Percentiles rank a stretch among this genome's conserved stretches.
These are phyloP conservation scores for Blastobotrys indianensis DNA, from an alignment of 1,139 yeast genomes.

Conservation along the genomic window DNA sequence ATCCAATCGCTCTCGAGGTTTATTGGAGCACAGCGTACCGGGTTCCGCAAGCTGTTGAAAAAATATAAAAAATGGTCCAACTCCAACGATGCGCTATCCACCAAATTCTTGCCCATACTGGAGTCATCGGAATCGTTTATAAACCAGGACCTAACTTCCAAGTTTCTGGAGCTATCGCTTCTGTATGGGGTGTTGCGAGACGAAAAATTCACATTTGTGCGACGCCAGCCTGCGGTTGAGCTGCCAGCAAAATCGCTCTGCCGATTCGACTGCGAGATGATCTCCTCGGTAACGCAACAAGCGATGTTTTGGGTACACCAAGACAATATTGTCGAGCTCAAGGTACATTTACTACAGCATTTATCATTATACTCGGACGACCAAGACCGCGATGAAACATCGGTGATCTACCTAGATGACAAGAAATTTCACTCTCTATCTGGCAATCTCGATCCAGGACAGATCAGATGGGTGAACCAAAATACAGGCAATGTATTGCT, in stretches of 20 bases:
- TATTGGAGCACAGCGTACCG: constrained; percentile 73
- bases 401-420: constrained; percentile 34
- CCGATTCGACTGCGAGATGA: constrained; percentile 37
- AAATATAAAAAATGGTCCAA: constrained; percentile 64
- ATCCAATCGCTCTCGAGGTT: constrained; percentile 69
- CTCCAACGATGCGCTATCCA: constrained; percentile 23
- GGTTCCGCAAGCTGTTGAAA: constrained; percentile 72
- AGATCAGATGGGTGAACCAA: constrained; percentile 27
- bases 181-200: constrained; percentile 47
- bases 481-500: constrained; percentile 31
- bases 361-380: constrained; percentile 18
- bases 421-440: constrained; percentile 32
- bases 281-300: constrained; percentile 25
- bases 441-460: constrained; percentile 37
- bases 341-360: constrained; percentile 33
- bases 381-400: constrained; percentile 7
- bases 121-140: constrained; percentile 50
- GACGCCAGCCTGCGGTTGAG: constrained; percentile 13
- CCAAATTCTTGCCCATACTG: constrained; percentile 32
- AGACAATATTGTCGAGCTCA: constrained; percentile 36
- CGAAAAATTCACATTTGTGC: constrained; percentile 16
- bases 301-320: constrained; percentile 38
- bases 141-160: constrained; percentile 56
- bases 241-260: constrained; percentile 28
- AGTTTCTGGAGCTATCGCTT: constrained; percentile 57